Percentiles rank a stretch among this genome's conserved stretches.
Conservation (phyloP, 2,329 filamentous ascomycete species). For the Dichotomopilus funicola region DNA sequence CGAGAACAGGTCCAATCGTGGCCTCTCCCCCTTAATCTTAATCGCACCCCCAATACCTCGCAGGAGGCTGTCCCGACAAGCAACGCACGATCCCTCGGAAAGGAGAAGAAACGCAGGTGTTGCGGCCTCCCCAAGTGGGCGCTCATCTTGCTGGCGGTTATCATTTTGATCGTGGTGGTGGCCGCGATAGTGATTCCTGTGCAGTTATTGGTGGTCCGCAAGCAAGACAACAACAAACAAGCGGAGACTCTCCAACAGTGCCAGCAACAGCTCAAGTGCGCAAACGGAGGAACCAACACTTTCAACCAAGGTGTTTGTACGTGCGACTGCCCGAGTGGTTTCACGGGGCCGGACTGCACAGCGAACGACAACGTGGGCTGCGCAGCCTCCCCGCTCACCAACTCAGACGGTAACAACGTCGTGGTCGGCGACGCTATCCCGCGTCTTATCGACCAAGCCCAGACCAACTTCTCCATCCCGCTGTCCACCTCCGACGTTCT, state of each 20-base stretch:
- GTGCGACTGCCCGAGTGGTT: conserved; percentile 86
- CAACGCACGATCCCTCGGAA: conserved; percentile 5
- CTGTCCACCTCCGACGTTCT: conserved; percentile 65
- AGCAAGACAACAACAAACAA: conserved; percentile 29
- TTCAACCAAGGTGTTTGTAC: conserved; percentile 63
- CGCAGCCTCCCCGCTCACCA: conserved; percentile 43
- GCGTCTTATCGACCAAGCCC: conserved; percentile 59
- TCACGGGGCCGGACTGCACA: conserved; percentile 56
- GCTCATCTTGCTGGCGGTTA: conserved; percentile 59
- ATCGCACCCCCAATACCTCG: conserved; percentile 22
- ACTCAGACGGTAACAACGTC: conserved; percentile 57
- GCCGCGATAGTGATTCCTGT: conserved; percentile 77
- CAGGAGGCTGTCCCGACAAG: conserved; percentile 11
- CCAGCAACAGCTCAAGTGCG: conserved; percentile 55
- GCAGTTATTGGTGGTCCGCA: conserved; percentile 56
- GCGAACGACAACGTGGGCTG: conserved; percentile 43
- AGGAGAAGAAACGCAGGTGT: conserved; percentile 52
- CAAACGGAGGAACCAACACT: conserved; percentile 75
- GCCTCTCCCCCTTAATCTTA: conserved; percentile 38
- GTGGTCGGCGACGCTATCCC: conserved; percentile 78
- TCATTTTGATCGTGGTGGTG: conserved; percentile 65
- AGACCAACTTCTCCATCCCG: conserved; percentile 66
- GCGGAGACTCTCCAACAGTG: conserved; percentile 46
- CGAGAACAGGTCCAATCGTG: conserved; percentile 45
- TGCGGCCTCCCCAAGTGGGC: conserved; percentile 80